These are phyloP conservation scores for Rutstroemia sp. DNA, from an alignment of 2,329 filamentous ascomycete genomes.

Conservation along the genomic window DNA sequence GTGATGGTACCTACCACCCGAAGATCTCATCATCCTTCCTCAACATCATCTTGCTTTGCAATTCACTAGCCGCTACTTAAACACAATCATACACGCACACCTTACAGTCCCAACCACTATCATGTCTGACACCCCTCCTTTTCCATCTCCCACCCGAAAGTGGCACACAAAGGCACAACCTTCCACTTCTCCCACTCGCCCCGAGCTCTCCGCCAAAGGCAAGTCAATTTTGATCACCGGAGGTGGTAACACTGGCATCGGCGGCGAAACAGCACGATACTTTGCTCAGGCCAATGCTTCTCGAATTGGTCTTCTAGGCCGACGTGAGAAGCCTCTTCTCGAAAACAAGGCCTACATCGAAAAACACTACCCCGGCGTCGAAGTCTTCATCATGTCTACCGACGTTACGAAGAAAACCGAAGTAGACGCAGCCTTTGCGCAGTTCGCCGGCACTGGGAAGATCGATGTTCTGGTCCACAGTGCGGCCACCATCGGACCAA, in stretches of 20 bases:
- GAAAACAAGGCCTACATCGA: constrained; percentile 33
- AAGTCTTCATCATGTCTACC: constrained; percentile 28
- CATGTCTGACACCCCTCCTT: constrained; percentile 19
- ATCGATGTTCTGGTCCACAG: constrained; percentile 36
- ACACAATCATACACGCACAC: too few species aligned
- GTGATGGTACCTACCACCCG: too few species aligned
- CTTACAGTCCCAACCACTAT: too few species aligned
- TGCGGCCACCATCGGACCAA: constrained; percentile 30
- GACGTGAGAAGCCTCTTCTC: constrained; percentile 30
- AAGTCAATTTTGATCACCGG: constrained; percentile 38
- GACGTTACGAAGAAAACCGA: constrained; percentile 29
- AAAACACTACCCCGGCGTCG: constrained; percentile 29
- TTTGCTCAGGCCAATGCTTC: constrained; percentile 39
- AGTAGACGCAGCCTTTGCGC: constrained; percentile 30
- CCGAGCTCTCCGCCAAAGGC: constrained; percentile 33
- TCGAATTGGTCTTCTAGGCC: constrained; percentile 37
- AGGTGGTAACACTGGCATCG: constrained; percentile 37
- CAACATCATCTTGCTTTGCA: too few species aligned
- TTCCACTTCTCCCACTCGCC: constrained; percentile 33
- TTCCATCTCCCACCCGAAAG: constrained; percentile 33
- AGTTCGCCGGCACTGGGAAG: constrained; percentile 26
- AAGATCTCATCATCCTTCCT: too few species aligned
- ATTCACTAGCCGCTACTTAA: too few species aligned
- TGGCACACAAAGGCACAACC: constrained; percentile 32
- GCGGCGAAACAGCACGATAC: constrained; percentile 33